phyloP scores from a whole-genome alignment of 2,329 filamentous ascomycete genomes.

The Phaeosphaeriaceae sp. region DNA sequence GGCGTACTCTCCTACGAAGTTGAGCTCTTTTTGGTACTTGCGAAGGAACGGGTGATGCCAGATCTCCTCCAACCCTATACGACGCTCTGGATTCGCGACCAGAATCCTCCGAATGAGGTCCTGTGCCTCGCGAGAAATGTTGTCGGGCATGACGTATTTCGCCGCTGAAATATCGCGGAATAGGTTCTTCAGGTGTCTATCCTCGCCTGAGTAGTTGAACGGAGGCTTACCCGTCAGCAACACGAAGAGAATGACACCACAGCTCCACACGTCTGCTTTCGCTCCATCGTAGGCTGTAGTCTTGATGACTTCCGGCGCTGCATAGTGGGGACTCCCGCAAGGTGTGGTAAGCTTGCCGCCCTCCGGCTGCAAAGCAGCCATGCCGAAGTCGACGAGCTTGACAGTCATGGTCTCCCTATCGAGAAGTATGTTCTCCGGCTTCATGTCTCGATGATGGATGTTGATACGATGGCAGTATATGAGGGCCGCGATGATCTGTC shows the following conservation, averaged over 20 bases:
- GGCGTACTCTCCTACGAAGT: slow-evolving; percentile 67
- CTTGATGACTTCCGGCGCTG: slow-evolving; percentile 87
- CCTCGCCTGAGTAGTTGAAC: slow-evolving; percentile 64
- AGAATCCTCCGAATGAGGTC: slow-evolving; percentile 84
- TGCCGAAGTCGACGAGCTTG: slow-evolving; percentile 97
- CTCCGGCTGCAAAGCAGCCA: slow-evolving; percentile 89
- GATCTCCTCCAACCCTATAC: slow-evolving; percentile 81
- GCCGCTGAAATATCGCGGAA: slow-evolving; percentile 64
- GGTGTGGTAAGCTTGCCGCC: slow-evolving; percentile 83
- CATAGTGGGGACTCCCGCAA: slow-evolving; percentile 96
- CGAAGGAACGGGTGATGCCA: slow-evolving; percentile 87
- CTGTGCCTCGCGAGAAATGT: slow-evolving; percentile 70
- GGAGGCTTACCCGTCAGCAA: slow-evolving; percentile 84
- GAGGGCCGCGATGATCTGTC: slow-evolving; percentile 90
- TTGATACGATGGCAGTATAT: slow-evolving; percentile 93
- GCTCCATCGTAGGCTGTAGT: slow-evolving; percentile 81
- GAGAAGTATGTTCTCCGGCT: slow-evolving; percentile 95
- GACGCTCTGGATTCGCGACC: slow-evolving; percentile 75
- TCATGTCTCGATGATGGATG: slow-evolving; percentile 94
- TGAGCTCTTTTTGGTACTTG: slow-evolving; percentile 77
- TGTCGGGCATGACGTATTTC: slow-evolving; percentile 54
- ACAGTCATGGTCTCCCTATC: slow-evolving; percentile 73
- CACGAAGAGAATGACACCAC: slow-evolving; percentile 78
- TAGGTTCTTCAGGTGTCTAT: slow-evolving; percentile 66
- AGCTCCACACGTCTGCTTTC: slow-evolving; percentile 92